phyloP scores from a whole-genome alignment of 352 stramenopile genomes.

The Albugo candida region DNA sequence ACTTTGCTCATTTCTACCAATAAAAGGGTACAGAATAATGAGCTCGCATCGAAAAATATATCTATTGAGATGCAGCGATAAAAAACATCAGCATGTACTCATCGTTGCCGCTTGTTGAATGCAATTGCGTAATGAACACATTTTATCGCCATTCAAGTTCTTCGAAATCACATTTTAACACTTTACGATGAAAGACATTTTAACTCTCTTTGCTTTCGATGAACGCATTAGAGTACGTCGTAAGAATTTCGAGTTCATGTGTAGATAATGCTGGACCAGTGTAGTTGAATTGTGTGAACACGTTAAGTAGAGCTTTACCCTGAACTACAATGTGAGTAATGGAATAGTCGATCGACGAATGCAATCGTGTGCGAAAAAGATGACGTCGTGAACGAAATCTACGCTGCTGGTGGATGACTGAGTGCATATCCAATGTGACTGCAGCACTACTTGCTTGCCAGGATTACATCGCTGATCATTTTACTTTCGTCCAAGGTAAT shows the following conservation, averaged over 20 bases:
- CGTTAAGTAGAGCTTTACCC: slow-evolving; percentile 39
- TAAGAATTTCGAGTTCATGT: slow-evolving; percentile 18
- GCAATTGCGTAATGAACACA: too few species aligned
- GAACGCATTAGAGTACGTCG: slow-evolving; percentile 18
- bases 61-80: too few species aligned
- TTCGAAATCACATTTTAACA: too few species aligned
- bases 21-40: too few species aligned
- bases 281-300: slow-evolving; percentile 73
- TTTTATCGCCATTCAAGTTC: too few species aligned
- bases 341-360: slow-evolving; percentile 17
- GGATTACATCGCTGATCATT: too few species aligned
- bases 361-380: slow-evolving; percentile 16
- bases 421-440: neutral
- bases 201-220: slow-evolving; percentile 13
- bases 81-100: too few species aligned
- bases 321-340: slow-evolving; percentile 20
- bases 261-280: slow-evolving; percentile 35
- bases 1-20: too few species aligned
- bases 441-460: slow-evolving; percentile 21
- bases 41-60: too few species aligned
- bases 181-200: too few species aligned
- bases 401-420: slow-evolving; percentile 12
- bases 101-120: too few species aligned
- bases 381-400: slow-evolving; percentile 4
- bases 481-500: too few species aligned